Percentiles rank a stretch among this genome's conserved stretches.
These are phyloP conservation scores for Dothidotthia symphoricarpi DNA, from an alignment of 2,329 filamentous ascomycete genomes.

Conservation along the genomic window DNA sequence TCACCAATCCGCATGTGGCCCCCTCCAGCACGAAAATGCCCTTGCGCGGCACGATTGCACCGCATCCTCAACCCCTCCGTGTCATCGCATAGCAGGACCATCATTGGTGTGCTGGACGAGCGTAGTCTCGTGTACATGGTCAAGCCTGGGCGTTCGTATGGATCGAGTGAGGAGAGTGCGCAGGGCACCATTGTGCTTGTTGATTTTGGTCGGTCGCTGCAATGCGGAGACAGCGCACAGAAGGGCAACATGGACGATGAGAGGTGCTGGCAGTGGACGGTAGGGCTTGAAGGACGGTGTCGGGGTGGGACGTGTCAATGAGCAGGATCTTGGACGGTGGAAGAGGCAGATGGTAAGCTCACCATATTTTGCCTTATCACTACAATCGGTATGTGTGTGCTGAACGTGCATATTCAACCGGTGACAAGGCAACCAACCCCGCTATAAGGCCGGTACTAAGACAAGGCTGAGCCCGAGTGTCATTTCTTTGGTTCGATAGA, in stretches of 20 bases:
- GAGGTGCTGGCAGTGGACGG: conserved; percentile 11
- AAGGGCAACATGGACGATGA: conserved; percentile 1
- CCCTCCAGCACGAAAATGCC: conserved; percentile 23
- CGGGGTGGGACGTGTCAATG: conserved; percentile 8
- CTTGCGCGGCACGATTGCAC: conserved; percentile 32
- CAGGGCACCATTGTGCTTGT: conserved; percentile 35
- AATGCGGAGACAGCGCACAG: background rate
- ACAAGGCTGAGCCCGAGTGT: too few species aligned
- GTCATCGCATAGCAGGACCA: conserved; percentile 5
- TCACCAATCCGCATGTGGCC: conserved; percentile 38
- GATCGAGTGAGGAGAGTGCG: conserved; percentile 15
- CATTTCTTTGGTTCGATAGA: too few species aligned
- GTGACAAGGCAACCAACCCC: too few species aligned
- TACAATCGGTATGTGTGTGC: too few species aligned
- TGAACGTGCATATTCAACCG: too few species aligned
- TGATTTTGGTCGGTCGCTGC: conserved; percentile 26
- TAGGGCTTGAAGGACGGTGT: conserved; percentile 7
- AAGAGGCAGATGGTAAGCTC: too few species aligned
- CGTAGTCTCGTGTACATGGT: conserved; percentile 38
- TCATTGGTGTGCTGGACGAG: conserved; percentile 34
- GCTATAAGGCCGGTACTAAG: too few species aligned
- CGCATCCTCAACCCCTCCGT: conserved; percentile 33
- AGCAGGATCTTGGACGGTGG: too few species aligned
- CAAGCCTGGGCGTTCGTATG: conserved; percentile 21
- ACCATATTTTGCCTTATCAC: too few species aligned